A percentile compares a stretch with the other conserved stretches of the same genome.
Conservation (phyloP, 2,329 filamentous ascomycete genomes). For the Aureobasidium namibiae region DNA sequence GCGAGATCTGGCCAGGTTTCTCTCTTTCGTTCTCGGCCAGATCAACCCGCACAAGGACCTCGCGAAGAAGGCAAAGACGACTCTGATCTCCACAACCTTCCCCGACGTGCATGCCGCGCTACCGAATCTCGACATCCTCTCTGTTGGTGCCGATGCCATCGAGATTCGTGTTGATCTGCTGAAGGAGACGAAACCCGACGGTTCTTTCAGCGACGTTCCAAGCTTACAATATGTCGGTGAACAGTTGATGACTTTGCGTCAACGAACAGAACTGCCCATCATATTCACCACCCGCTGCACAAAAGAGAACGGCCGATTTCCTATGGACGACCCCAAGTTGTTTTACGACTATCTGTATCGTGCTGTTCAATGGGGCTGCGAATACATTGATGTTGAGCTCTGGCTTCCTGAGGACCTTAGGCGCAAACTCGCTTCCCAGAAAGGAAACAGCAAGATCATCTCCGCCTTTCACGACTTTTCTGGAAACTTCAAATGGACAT, state of each 20-base stretch:
- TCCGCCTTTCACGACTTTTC: constrained; percentile 90
- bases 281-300: constrained; percentile 81
- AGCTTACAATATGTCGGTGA: constrained; percentile 78
- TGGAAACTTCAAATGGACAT: constrained; percentile 75
- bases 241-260: constrained; percentile 75
- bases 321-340: constrained; percentile 67
- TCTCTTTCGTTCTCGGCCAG: constrained; percentile 72
- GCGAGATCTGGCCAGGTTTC: constrained; percentile 68
- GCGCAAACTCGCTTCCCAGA: constrained; percentile 56
- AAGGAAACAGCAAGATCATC: constrained; percentile 76
- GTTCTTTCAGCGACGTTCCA: constrained; percentile 56
- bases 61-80: constrained; percentile 69
- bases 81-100: constrained; percentile 82
- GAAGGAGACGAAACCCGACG: constrained; percentile 59
- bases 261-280: constrained; percentile 80
- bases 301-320: constrained; percentile 74
- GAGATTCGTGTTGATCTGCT: constrained; percentile 78
- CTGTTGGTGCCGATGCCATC: constrained; percentile 77
- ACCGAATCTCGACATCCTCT: constrained; percentile 78
- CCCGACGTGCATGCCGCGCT: constrained; percentile 75
- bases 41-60: constrained; percentile 69
- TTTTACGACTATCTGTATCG: constrained; percentile 75
- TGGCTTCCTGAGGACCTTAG: constrained; percentile 76
- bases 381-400: constrained; percentile 83
- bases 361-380: constrained; percentile 80